Conservation (phyloP, 2,329 filamentous ascomycete species). For the Verticillium longisporum region DNA sequence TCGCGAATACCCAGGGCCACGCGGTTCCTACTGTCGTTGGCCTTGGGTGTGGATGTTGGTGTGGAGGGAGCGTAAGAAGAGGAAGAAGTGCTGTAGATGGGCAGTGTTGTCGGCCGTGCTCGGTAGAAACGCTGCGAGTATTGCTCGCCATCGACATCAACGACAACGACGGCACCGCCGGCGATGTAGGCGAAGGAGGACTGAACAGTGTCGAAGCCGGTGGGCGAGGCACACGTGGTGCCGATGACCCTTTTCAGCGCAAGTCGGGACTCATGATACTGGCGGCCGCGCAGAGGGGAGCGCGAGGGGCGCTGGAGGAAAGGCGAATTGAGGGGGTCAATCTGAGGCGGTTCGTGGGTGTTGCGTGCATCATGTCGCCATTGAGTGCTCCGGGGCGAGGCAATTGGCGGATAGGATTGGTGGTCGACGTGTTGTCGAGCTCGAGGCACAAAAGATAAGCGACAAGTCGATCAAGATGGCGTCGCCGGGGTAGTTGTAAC, state of each 20-base stretch:
- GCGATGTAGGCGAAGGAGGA: constrained; percentile 85
- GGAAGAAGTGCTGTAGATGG: constrained; percentile 46
- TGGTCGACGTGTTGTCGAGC: neutral
- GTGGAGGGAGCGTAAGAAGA: constrained; percentile 38
- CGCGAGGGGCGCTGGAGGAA: constrained; percentile 55
- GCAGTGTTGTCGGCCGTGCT: constrained; percentile 70
- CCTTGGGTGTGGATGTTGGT: constrained; percentile 50
- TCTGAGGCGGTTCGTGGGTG: constrained; percentile 56
- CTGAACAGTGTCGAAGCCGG: constrained; percentile 76
- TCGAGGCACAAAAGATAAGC: neutral
- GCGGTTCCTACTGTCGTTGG: constrained; percentile 57
- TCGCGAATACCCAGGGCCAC: constrained; percentile 40
- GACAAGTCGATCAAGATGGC: neutral
- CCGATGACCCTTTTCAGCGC: constrained; percentile 81
- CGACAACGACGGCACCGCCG: constrained; percentile 87
- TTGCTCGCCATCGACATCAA: constrained; percentile 63
- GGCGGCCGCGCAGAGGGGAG: constrained; percentile 50
- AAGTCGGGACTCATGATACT: constrained; percentile 49
- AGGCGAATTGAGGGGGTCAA: constrained; percentile 71
- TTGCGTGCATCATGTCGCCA: constrained; percentile 53
- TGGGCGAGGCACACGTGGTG: constrained; percentile 77
- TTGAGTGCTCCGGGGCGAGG: constrained; percentile 19
- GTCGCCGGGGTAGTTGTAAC: neutral
- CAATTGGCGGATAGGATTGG: neutral
- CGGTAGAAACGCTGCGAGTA: constrained; percentile 82